Percentiles rank a stretch among this genome's conserved stretches.
These are phyloP conservation scores for Claviceps sp. DNA, from an alignment of 2,329 filamentous ascomycete genomes.

Conservation along the genomic window DNA sequence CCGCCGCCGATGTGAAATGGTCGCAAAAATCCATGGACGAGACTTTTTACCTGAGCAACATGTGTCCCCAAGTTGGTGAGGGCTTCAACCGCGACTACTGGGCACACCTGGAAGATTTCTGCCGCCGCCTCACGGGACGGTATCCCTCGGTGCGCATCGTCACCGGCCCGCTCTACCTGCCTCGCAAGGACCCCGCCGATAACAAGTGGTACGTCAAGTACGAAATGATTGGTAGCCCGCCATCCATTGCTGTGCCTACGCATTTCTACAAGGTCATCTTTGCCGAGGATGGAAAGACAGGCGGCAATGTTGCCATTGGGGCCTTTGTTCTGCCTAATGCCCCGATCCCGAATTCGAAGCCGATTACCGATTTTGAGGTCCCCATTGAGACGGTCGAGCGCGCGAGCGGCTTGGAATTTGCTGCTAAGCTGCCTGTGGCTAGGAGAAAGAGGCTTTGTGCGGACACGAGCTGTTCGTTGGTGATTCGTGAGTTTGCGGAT, in stretches of 20 bases:
- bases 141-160: conserved; percentile 87
- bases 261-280: conserved; percentile 99
- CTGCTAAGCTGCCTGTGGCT: conserved; percentile 57
- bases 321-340: conserved; percentile 95
- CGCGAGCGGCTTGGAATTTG: conserved; percentile 86
- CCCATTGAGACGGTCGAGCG: conserved; percentile 86
- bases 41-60: conserved; percentile 87
- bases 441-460: conserved; percentile 70
- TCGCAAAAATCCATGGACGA: conserved; percentile 87
- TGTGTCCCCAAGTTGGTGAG: conserved; percentile 96
- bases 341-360: conserved; percentile 73
- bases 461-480: conserved; percentile 70
- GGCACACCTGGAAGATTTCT: conserved; percentile 98
- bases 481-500: conserved; percentile 66
- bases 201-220: conserved; percentile 93
- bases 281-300: conserved; percentile 62
- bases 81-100: conserved; percentile 99
- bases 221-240: conserved; percentile 88
- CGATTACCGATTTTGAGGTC: conserved; percentile 84
- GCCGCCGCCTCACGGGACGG: conserved; percentile 61
- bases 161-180: conserved; percentile 87
- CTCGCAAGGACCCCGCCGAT: conserved; percentile 65
- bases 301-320: conserved; percentile 71
- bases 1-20: conserved; percentile 94
- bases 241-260: conserved; percentile 89